A percentile compares a stretch with the other conserved stretches of the same genome.
These are phyloP conservation scores for Sanghuangporus sanghuang DNA, from an alignment of 1,284 basidiomycete genomes.

Conservation along the genomic window DNA sequence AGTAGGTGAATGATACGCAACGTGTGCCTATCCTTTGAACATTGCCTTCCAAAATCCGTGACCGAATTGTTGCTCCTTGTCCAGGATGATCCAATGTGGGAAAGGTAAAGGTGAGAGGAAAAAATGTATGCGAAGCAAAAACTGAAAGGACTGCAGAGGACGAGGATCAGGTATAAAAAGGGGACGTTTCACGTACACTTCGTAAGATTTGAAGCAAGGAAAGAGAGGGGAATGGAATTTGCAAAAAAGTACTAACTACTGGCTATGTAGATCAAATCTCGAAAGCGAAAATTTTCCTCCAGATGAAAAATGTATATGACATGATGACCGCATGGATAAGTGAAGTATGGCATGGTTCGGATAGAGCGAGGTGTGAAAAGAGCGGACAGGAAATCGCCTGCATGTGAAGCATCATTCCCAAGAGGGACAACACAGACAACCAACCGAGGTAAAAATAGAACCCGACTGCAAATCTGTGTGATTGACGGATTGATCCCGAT, in stretches of 20 bases:
- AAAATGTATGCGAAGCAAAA: neutral
- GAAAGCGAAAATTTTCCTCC: neutral
- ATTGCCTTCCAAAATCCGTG: neutral
- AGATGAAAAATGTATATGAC: neutral
- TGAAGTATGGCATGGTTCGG: neutral
- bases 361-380: neutral
- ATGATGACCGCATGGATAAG: neutral
- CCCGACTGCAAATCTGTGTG: neutral
- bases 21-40: neutral
- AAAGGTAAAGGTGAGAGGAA: neutral
- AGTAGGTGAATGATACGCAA: neutral
- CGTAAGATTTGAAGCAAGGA: neutral
- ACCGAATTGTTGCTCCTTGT: neutral
- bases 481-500: neutral
- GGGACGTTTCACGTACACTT: no score
- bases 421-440: neutral
- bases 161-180: no score
- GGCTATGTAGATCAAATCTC: no score
- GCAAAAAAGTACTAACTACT: no score
- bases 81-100: neutral
- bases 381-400: neutral
- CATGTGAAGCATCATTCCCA: neutral
- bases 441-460: neutral
- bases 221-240: neutral
- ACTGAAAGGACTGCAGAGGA: no score